Conservation (phyloP, 2,329 filamentous ascomycete genomes). For the Kalmusia sp. region DNA sequence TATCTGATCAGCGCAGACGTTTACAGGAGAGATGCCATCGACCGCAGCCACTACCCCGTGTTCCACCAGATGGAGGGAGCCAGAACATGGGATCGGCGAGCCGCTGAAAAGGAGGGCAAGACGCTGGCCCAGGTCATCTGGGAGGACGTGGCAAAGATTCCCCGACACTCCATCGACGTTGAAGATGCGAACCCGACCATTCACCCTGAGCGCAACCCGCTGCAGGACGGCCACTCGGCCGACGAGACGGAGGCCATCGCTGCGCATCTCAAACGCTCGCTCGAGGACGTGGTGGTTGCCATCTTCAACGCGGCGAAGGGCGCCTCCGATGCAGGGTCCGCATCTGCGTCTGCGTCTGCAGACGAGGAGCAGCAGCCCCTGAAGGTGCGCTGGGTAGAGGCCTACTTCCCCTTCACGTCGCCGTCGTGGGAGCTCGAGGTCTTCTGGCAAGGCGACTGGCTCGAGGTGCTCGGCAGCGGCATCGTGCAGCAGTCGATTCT, state of each 20-base stretch:
- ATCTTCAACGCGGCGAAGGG: constrained; percentile 81
- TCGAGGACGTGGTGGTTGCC: constrained; percentile 89
- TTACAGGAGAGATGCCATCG: constrained; percentile 92
- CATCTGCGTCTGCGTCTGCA: constrained; percentile 26
- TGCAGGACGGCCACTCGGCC: constrained; percentile 76
- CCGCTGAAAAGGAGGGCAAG: constrained; percentile 54
- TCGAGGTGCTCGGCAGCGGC: constrained; percentile 93
- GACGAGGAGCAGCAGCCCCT: constrained; percentile 78
- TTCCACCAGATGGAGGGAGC: constrained; percentile 99
- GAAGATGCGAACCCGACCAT: constrained; percentile 83
- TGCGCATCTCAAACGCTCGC: constrained; percentile 83
- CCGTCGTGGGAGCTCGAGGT: constrained; percentile 97
- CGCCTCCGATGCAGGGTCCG: constrained; percentile 59
- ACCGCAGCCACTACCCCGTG: constrained; percentile 92
- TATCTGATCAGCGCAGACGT: constrained; percentile 95
- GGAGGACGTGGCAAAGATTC: constrained; percentile 74
- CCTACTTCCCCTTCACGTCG: constrained; percentile 96
- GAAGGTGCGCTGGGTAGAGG: constrained; percentile 91
- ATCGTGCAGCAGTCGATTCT: constrained; percentile 85
- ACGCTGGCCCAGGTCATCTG: constrained; percentile 69
- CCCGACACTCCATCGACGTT: constrained; percentile 76
- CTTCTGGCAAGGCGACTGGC: constrained; percentile 92
- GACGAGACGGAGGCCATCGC: constrained; percentile 84
- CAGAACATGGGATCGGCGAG: constrained; percentile 80
- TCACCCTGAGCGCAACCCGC: constrained; percentile 80